Evolutionary conservation across 495 filamentous ascomycete species (phyloP).

Genomic region (Platismatia glauca): DNA sequence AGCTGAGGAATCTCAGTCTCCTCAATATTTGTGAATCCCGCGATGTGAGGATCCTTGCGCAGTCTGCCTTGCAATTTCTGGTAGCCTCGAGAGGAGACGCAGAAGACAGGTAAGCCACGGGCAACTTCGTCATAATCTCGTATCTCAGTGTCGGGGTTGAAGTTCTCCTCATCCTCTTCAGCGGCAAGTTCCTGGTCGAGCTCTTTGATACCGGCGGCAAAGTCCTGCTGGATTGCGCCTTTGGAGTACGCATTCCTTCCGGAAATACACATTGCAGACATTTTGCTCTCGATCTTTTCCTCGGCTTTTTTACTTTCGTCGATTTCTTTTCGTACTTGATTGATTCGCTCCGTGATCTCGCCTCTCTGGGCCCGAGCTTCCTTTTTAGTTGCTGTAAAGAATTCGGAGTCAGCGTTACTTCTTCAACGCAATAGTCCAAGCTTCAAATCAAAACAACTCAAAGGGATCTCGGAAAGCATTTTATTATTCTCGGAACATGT

Average conservation of each 20-base stretch:
- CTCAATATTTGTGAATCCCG: constrained; percentile 39
- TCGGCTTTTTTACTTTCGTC: constrained; percentile 27
- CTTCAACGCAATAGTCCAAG: no score
- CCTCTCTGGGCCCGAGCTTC: constrained; percentile 28
- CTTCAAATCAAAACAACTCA: no score
- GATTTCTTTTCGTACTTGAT: constrained; percentile 26
- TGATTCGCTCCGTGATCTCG: constrained; percentile 29
- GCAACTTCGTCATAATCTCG: constrained; percentile 52
- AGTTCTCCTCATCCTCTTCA: constrained; percentile 37
- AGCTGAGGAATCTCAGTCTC: constrained; percentile 50
- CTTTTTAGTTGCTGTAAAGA: constrained; percentile 34
- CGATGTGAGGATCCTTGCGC: constrained; percentile 36
- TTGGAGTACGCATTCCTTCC: constrained; percentile 47
- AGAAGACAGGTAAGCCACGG: constrained; percentile 48
- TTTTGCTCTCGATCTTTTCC: constrained; percentile 28
- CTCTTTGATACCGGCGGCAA: constrained; percentile 46
- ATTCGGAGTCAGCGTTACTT: no score
- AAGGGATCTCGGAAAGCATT: no score
- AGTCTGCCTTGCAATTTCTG: constrained; percentile 51
- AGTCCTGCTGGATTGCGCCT: constrained; percentile 45
- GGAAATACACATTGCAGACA: constrained; percentile 43
- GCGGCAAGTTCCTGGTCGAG: constrained; percentile 42
- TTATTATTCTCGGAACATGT: no score
- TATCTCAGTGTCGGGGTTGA: constrained; percentile 34
- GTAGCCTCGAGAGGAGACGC: constrained; percentile 43